Base-by-base conservation (phyloP, 257 asterid genomes). In the Fraxinus excelsior region DNA sequence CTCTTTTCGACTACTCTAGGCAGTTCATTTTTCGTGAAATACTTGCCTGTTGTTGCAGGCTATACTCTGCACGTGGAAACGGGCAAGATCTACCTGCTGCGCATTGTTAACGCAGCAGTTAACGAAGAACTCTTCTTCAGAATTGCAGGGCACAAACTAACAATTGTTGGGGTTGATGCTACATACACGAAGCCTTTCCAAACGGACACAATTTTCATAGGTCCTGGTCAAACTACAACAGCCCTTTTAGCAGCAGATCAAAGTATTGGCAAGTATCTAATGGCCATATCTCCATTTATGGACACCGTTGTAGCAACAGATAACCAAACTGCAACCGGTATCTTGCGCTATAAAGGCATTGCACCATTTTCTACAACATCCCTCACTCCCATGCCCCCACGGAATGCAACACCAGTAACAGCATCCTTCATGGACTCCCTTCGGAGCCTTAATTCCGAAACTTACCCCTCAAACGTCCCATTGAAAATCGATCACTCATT, bases 51-150 rank as follows among this genome's bases (percentile, higher is more conserved):
- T 16, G 21, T 18, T 84, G 70, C 83, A 89, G 91, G 89, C 23
- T 88, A 86, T 72, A 87, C 80, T 19, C 78, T 91, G 18, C 90
- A 86, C 37, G 96, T 90, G 7, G 94, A 88, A 76, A 81, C 78
- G 42, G 94, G 94, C 35, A 90, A 88, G 69, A 92, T 86, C 0
- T 90, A 92, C 81, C 87, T 92, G 31, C 87, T 92, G 18, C 88
- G 97, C 74, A 85, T 92, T 1, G 58, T 90, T 1, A 90, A 86
- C 51, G 94, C 96, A n/a, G 96, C 82, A 2, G 67, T 92, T 1
- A 90, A 90, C 67, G 96, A 90, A 74, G 94, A 92, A 53, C 82
- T 92, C 62, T 92, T 92, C 88, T 87, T 92, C 91, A 92, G 86
- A 76, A 88, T 86, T 56, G 89, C 96, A 1, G 90, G 83, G 29